phyloP scores from a whole-genome alignment of 176 grass and related monocot genomes.

The Pontederia paniculata region DNA sequence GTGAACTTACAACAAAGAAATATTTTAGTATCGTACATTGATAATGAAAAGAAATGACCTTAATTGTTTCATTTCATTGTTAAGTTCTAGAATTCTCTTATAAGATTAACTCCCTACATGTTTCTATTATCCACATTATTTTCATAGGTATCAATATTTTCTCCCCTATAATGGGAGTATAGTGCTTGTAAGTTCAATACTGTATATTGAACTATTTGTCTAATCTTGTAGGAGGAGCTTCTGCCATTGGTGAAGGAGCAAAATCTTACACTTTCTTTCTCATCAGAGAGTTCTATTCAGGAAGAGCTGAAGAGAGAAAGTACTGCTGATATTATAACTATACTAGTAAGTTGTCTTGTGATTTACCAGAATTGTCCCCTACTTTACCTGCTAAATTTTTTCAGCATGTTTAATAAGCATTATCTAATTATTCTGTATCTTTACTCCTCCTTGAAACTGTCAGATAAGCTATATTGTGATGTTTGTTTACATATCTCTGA shows the following conservation, averaged over 20 bases:
- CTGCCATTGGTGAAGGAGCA: constrained; percentile 64
- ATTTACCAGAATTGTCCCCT: background rate
- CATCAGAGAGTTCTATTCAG: constrained; percentile 89
- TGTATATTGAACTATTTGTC: no score
- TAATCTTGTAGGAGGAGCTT: constrained; percentile 66
- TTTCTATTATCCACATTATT: no score
- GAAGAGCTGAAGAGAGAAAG: constrained; percentile 92
- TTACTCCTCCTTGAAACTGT: constrained; percentile 31
- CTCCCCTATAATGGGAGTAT: no score
- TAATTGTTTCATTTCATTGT: no score
- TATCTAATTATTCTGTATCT: constrained; percentile 22
- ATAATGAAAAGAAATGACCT: no score
- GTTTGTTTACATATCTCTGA: constrained; percentile 94
- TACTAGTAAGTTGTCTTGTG: constrained; percentile 45
- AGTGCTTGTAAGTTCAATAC: no score
- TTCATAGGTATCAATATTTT: no score
- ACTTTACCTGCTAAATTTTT: background rate
- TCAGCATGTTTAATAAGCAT: no score
- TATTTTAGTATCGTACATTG: no score
- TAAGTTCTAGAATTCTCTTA: no score
- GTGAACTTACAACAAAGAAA: background rate
- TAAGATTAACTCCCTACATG: no score
- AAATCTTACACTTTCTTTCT: constrained; percentile 83
- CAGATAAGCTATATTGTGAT: constrained; percentile 99
- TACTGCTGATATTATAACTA: constrained; percentile 79